Evolutionary conservation across 1,284 basidiomycete species (phyloP).

Genomic region (Apiotrichum sp.): DNA sequence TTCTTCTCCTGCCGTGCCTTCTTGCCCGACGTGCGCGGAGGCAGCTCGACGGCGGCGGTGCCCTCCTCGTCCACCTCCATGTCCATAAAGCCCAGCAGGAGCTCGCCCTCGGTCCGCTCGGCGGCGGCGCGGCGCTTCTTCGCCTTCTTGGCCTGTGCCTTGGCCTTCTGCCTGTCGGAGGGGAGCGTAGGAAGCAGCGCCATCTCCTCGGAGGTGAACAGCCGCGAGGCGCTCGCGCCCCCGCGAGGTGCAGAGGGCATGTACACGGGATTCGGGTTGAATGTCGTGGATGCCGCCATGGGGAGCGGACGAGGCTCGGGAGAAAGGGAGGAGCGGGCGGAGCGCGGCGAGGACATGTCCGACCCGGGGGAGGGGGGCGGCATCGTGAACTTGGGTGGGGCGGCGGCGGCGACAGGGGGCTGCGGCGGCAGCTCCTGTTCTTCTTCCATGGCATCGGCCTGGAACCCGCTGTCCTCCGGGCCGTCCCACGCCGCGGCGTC

Average conservation of each 20-base stretch:
- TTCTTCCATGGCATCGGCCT: slow-evolving; percentile 19
- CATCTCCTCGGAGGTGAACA: slow-evolving; percentile 45
- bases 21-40: background rate
- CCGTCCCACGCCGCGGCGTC: slow-evolving; percentile 43
- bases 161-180: slow-evolving; percentile 33
- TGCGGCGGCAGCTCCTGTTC: background rate
- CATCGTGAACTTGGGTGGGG: background rate
- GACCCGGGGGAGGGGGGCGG: slow-evolving; percentile 4
- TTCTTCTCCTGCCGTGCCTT: slow-evolving; percentile 8
- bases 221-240: slow-evolving; percentile 8
- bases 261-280: background rate
- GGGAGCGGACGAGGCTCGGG: slow-evolving; percentile 4
- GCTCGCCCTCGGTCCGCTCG: slow-evolving; percentile 37
- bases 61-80: slow-evolving; percentile 34
- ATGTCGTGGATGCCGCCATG: background rate
- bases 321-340: slow-evolving; percentile 6
- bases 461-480: slow-evolving; percentile 24
- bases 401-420: background rate
- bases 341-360: slow-evolving; percentile 5
- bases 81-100: slow-evolving; percentile 37
- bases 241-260: slow-evolving; percentile 2
- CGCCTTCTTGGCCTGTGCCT: slow-evolving; percentile 43
- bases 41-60: background rate
- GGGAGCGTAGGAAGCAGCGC: slow-evolving; percentile 29
- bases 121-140: slow-evolving; percentile 37